Percentiles rank a stretch among this genome's conserved stretches.
phyloP scores from a whole-genome alignment of 441 rosid species.

The Mallotus repandus region DNA sequence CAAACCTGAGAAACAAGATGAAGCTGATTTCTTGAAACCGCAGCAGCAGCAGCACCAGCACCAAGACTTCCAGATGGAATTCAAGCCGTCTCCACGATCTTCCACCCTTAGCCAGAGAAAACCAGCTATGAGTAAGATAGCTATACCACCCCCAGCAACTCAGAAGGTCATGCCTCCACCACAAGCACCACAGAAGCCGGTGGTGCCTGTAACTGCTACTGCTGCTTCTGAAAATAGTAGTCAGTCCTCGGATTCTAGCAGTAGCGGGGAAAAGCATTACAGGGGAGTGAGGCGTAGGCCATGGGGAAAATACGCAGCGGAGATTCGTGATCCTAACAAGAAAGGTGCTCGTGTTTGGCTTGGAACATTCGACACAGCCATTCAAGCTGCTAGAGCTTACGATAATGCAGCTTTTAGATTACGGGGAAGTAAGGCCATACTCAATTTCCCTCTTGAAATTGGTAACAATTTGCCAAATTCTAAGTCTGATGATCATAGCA shows the following conservation, averaged over 20 bases:
- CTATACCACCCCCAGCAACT: slow-evolving; percentile 40
- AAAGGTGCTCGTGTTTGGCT: slow-evolving; percentile 94
- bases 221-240: slow-evolving; percentile 11
- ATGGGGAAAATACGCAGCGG: slow-evolving; percentile 97
- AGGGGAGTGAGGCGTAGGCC: slow-evolving; percentile 91
- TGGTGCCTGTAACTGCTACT: background rate
- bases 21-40: slow-evolving; percentile 16
- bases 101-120: slow-evolving; percentile 58
- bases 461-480: slow-evolving; percentile 25
- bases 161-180: background rate
- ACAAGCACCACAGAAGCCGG: too few relatives aligned
- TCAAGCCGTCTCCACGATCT: slow-evolving; percentile 21
- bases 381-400: slow-evolving; percentile 77
- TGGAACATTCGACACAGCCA: slow-evolving; percentile 78
- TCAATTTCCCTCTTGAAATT: slow-evolving; percentile 72
- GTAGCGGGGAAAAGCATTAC: slow-evolving; percentile 41
- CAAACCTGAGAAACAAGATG: slow-evolving; percentile 6
- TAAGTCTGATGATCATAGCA: background rate
- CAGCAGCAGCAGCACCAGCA: background rate
- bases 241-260: too few relatives aligned
- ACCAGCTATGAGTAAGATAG: slow-evolving; percentile 54
- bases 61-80: slow-evolving; percentile 18
- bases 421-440: slow-evolving; percentile 64
- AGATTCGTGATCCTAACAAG: slow-evolving; percentile 87
- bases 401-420: slow-evolving; percentile 79